These are phyloP conservation scores for Entomortierella chlamydospora DNA, from an alignment of 192 early-diverging fungal genomes.

Conservation along the genomic window DNA sequence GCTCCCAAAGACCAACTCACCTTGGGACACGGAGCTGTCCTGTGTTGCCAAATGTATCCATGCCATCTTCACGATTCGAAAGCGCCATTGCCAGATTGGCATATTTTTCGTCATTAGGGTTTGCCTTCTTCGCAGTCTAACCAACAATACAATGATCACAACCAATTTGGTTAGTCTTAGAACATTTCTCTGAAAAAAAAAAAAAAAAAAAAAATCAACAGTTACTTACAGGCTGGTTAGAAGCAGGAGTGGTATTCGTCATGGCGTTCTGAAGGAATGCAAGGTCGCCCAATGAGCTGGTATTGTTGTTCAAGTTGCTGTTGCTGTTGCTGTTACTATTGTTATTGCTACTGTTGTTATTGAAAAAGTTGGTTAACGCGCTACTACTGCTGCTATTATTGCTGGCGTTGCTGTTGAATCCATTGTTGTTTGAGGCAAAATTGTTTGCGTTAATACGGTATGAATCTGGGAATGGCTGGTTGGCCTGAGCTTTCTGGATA, in stretches of 20 bases:
- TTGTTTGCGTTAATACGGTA: slow-evolving; percentile 6
- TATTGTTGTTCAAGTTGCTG: slow-evolving; percentile 26
- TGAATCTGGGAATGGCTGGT: slow-evolving; percentile 28
- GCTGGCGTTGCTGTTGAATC: slow-evolving; percentile 11
- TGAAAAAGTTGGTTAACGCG: background rate
- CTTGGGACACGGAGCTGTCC: slow-evolving; percentile 50
- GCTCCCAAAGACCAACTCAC: too few species aligned
- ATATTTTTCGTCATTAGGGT: slow-evolving; percentile 46
- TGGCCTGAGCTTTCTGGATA: slow-evolving; percentile 21
- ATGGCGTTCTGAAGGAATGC: slow-evolving; percentile 37
- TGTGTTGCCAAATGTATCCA: slow-evolving; percentile 62
- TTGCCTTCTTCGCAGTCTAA: slow-evolving; percentile 23
- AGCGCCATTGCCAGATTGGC: slow-evolving; percentile 41
- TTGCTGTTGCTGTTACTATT: slow-evolving; percentile 16
- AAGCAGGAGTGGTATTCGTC: slow-evolving; percentile 5
- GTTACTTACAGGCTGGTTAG: slow-evolving; percentile 23
- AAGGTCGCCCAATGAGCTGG: slow-evolving; percentile 28
- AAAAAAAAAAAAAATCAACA: too few species aligned
- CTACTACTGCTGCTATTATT: slow-evolving; percentile 4
- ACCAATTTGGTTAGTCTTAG: too few species aligned
- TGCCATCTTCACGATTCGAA: slow-evolving; percentile 58
- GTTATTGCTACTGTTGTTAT: slow-evolving; percentile 6
- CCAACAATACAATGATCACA: too few species aligned
- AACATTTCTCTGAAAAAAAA: too few species aligned
- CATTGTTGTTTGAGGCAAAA: slow-evolving; percentile 4